Evolutionary conservation across 495 filamentous ascomycete species (phyloP).

Genomic region (Hypoxylon lienhwacheense): DNA sequence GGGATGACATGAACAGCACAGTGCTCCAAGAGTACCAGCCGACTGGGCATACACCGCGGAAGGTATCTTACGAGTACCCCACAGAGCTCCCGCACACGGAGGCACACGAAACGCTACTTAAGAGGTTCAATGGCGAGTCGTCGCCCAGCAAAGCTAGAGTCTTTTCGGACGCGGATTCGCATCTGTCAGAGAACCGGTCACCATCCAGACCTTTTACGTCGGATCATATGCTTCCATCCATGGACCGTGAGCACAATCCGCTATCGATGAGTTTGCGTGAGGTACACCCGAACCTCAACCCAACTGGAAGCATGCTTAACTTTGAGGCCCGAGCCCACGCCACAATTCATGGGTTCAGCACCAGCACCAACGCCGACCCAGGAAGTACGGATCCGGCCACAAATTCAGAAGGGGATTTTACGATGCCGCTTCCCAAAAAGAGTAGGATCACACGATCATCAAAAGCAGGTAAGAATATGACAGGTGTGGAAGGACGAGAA

Average conservation of each 20-base stretch:
- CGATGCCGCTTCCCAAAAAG: slow-evolving; percentile 55
- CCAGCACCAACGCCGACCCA: slow-evolving; percentile 28
- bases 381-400: slow-evolving; percentile 18
- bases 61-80: slow-evolving; percentile 73
- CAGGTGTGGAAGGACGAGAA: slow-evolving; percentile 59
- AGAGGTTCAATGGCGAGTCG: slow-evolving; percentile 52
- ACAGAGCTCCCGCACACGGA: slow-evolving; percentile 75
- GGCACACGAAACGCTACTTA: slow-evolving; percentile 66
- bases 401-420: slow-evolving; percentile 42
- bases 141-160: slow-evolving; percentile 41
- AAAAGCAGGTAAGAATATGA: slow-evolving; percentile 46
- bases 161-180: slow-evolving; percentile 42
- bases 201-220: slow-evolving; percentile 33
- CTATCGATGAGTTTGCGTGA: slow-evolving; percentile 46
- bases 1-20: slow-evolving; percentile 61
- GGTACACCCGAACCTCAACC: slow-evolving; percentile 49
- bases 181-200: slow-evolving; percentile 26
- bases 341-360: slow-evolving; percentile 34
- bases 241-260: slow-evolving; percentile 18
- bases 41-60: slow-evolving; percentile 85
- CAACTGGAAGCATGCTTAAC: slow-evolving; percentile 21
- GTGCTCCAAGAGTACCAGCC: slow-evolving; percentile 74
- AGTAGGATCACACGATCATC: slow-evolving; percentile 53
- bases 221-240: slow-evolving; percentile 14
- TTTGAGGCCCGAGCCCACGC: slow-evolving; percentile 41